These are phyloP conservation scores for Endothia cerciana DNA, from an alignment of 2,329 filamentous ascomycete genomes.

Conservation along the genomic window DNA sequence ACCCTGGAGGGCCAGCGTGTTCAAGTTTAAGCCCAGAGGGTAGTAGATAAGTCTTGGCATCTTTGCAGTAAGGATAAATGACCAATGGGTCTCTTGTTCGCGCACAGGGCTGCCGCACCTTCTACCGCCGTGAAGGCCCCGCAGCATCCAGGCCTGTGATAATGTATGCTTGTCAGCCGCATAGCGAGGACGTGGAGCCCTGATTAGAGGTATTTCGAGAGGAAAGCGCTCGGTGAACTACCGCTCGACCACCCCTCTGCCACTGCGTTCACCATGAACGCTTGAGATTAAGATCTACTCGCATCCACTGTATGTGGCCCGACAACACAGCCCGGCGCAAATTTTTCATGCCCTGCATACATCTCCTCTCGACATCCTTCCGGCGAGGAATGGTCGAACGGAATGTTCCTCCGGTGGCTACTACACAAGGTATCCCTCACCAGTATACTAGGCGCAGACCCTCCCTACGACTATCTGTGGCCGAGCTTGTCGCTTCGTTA, in stretches of 20 bases:
- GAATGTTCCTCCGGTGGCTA: too few species aligned
- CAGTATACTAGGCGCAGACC: too few species aligned
- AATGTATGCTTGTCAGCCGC: background rate
- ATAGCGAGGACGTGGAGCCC: background rate
- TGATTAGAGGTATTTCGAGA: background rate
- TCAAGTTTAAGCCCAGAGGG: background rate
- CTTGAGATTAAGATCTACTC: background rate
- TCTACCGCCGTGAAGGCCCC: background rate
- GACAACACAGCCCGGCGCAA: background rate
- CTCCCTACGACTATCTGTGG: too few species aligned
- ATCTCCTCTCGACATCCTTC: too few species aligned
- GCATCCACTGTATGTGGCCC: background rate
- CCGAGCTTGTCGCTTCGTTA: too few species aligned
- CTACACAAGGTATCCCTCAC: too few species aligned
- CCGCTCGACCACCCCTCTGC: background rate
- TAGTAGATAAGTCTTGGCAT: background rate
- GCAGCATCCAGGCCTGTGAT: background rate
- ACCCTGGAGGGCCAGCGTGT: background rate
- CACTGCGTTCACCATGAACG: background rate
- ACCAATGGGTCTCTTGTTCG: background rate
- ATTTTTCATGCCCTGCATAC: background rate
- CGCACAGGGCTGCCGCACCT: too few species aligned
- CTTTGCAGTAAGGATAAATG: background rate
- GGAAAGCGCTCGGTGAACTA: background rate
- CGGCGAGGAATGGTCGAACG: too few species aligned